Percentiles rank a stretch among this genome's conserved stretches.
These are phyloP conservation scores for Neopestalotiopsis sp. DNA, from an alignment of 2,329 filamentous ascomycete species.

Conservation along the genomic window DNA sequence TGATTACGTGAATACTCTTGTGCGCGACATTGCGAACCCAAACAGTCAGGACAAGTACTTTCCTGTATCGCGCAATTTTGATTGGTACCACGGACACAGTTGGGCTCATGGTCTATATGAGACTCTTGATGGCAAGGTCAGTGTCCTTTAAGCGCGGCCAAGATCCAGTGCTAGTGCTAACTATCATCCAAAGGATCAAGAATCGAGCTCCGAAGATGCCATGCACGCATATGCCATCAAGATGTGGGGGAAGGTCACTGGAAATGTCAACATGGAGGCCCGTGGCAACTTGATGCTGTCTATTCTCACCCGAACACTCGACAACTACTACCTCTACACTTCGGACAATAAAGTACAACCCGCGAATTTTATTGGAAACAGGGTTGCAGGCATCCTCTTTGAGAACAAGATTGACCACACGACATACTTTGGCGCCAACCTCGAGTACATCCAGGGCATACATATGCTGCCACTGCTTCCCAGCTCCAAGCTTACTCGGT, in stretches of 20 bases:
- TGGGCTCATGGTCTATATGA: conserved; percentile 86
- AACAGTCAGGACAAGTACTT: conserved; percentile 73
- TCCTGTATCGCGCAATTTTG: conserved; percentile 82
- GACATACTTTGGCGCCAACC: conserved; percentile 81
- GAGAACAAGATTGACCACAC: conserved; percentile 96
- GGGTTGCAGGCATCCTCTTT: conserved; percentile 74
- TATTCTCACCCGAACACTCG: conserved; percentile 74
- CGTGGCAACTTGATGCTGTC: conserved; percentile 83
- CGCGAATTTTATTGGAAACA: conserved; percentile 79
- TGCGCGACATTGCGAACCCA: conserved; percentile 84
- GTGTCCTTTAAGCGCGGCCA: not conserved
- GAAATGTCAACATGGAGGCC: conserved; percentile 80
- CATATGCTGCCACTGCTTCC: conserved; percentile 75
- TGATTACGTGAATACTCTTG: conserved; percentile 81
- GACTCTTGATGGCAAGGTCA: conserved; percentile 71
- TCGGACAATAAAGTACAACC: conserved; percentile 74
- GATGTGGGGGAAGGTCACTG: conserved; percentile 85
- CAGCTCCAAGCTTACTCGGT: conserved; percentile 68
- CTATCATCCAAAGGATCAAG: conserved; percentile 60
- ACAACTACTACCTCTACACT: conserved; percentile 82
- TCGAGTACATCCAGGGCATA: conserved; percentile 75
- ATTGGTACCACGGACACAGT: conserved; percentile 94
- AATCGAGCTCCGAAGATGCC: conserved; percentile 88
- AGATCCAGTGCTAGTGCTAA: conserved; percentile 14
- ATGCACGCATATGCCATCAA: conserved; percentile 88